Conservation (phyloP, 1,139 yeast genomes). For the Yamadazyma friedrichii region DNA sequence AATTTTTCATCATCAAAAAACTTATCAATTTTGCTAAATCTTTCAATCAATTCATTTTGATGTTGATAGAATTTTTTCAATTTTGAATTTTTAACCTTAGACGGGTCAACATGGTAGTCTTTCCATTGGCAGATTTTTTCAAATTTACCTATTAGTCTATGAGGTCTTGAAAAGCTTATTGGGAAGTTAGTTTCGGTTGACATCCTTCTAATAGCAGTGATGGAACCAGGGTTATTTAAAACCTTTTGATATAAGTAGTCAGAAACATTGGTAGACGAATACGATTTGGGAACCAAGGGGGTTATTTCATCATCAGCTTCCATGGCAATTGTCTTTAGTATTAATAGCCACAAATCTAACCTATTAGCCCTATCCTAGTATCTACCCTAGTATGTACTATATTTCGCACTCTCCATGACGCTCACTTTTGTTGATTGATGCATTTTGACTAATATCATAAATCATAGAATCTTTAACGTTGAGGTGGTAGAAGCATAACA, state of each 20-base stretch:
- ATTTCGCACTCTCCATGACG: too few relatives aligned
- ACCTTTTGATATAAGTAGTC: constrained; percentile 5
- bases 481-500: too few relatives aligned
- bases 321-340: neutral
- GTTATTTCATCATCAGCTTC: constrained; percentile 3
- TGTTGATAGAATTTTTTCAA: constrained; percentile 35
- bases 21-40: constrained; percentile 60
- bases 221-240: constrained; percentile 7
- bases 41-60: constrained; percentile 60
- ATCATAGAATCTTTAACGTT: too few relatives aligned
- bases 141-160: constrained; percentile 54
- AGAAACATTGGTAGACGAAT: constrained; percentile 4
- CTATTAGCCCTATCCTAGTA: too few relatives aligned
- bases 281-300: constrained; percentile 2
- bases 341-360: too few relatives aligned
- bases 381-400: too few relatives aligned
- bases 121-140: constrained; percentile 51
- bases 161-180: constrained; percentile 37
- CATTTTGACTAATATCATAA: too few relatives aligned
- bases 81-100: constrained; percentile 20
- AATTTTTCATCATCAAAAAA: constrained; percentile 68
- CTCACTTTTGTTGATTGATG: too few relatives aligned
- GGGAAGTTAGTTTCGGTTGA: constrained; percentile 8
- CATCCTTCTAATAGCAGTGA: constrained; percentile 8
- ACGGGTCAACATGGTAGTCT: constrained; percentile 23